Evolutionary conservation across 352 stramenopile genomes (phyloP), one percentile per base, ranked within the genome.

Genomic region (Pythium biforme): DNA sequence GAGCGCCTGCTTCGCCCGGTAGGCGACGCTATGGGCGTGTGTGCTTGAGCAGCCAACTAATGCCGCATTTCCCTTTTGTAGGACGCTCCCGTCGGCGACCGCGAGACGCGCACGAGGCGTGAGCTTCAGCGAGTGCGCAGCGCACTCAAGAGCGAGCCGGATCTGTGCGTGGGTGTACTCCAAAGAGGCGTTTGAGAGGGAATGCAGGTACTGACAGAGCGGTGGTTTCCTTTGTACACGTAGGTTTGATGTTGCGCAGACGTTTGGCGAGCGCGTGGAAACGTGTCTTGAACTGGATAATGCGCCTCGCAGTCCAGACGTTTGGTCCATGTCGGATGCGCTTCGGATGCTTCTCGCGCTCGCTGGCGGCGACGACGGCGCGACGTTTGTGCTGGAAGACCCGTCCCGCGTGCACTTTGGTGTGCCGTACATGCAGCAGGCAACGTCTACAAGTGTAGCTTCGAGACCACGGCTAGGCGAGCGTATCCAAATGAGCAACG

Each of bases 311-410:
- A 8, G 25, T 0, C 1, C 9, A 12, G 6, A 29, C 19, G 48
- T 49, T n/a, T 47, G 67, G 71, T 43, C 54, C 37, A 66, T 75
- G 65, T 43, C 55, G 7, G 57, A 67, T 15, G 55, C 74, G 17
- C 61, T 92, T 68, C 80, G 72, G 7, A 59, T 92, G n/a, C 54
- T 92, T 10, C 55, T 89, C 12, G 77, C 73, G 12, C 69, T 92
- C 4, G 71, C 78, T 25, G 83, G 83, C 14, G 83, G 80, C 8
- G 43, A 70, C 1, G 74, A 92, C 57, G 76, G 77, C 45, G 27
- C 65, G 15, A 87, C 83, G 14, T 92, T 92, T 58, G 65, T 86
- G 12, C 59, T 88, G 3, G 72, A 82, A 53, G 79, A 90, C 46
- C 68, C 72, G 3, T 84, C 74, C 45, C 70, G 60, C 20, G 54